Evolutionary conservation across 2,329 filamentous ascomycete species (phyloP).

Genomic region (Alternaria rosae): DNA sequence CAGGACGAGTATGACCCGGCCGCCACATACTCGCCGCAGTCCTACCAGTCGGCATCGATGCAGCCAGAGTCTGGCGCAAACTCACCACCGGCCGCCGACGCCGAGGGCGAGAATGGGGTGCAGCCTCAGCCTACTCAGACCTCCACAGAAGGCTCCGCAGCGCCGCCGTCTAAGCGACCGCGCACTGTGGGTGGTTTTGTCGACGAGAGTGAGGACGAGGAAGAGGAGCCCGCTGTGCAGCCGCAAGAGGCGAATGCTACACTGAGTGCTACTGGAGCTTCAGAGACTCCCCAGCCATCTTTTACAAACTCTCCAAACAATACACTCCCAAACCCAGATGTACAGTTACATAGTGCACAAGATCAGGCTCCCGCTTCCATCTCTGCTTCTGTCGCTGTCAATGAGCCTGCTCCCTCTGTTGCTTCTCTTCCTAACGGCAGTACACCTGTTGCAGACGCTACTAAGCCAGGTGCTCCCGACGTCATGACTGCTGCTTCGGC

Average conservation of each 20-base stretch:
- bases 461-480: constrained; percentile 43
- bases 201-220: constrained; percentile 68
- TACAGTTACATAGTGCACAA: constrained; percentile 67
- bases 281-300: constrained; percentile 61
- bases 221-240: constrained; percentile 58
- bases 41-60: constrained; percentile 38
- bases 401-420: constrained; percentile 58
- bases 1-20: constrained; percentile 53
- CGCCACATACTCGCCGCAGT: constrained; percentile 33
- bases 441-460: constrained; percentile 47
- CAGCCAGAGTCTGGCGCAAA: constrained; percentile 38
- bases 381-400: constrained; percentile 50
- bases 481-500: constrained; percentile 40
- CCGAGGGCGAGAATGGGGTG: constrained; percentile 30
- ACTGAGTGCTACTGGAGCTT: constrained; percentile 57
- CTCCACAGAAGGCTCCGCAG: constrained; percentile 38
- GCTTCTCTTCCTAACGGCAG: constrained; percentile 59
- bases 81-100: constrained; percentile 31
- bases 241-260: constrained; percentile 56
- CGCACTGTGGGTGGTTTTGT: constrained; percentile 68
- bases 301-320: constrained; percentile 64
- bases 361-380: constrained; percentile 55
- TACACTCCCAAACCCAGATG: constrained; percentile 63
- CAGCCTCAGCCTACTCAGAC: constrained; percentile 30
- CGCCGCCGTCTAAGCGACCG: constrained; percentile 52